phyloP scores from a whole-genome alignment of 768 basidiomycete species.

The Pulveroboletus sp. region DNA sequence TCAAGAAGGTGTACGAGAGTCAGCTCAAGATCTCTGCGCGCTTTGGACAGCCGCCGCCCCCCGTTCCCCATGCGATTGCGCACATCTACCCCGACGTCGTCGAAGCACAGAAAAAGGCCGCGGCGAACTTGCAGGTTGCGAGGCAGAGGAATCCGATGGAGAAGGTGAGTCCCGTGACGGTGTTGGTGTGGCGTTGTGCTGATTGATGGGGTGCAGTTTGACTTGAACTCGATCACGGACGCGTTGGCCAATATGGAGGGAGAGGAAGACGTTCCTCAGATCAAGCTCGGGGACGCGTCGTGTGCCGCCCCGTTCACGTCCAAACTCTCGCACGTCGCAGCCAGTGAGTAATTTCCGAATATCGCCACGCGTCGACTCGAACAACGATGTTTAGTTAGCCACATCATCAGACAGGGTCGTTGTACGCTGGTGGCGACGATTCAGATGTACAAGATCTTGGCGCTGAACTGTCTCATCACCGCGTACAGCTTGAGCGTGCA shows the following conservation, averaged over 20 bases:
- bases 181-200: not conserved
- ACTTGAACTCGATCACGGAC: constrained; percentile 73
- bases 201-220: constrained; percentile 51
- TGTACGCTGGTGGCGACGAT: constrained; percentile 98
- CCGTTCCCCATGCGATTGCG: constrained; percentile 84
- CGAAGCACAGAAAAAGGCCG: constrained; percentile 80
- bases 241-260: constrained; percentile 91
- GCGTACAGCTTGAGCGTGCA: constrained; percentile 98
- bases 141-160: constrained; percentile 86
- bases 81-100: constrained; percentile 89
- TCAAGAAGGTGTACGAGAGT: constrained; percentile 97
- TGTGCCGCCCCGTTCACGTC: constrained; percentile 99
- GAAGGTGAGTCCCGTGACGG: constrained; percentile 51
- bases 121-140: constrained; percentile 57
- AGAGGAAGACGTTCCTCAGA: constrained; percentile 93
- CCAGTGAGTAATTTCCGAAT: constrained; percentile 56
- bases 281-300: constrained; percentile 98
- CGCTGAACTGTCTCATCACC: constrained; percentile 95
- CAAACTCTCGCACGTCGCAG: constrained; percentile 94
- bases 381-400: constrained; percentile 60
- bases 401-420: constrained; percentile 97
- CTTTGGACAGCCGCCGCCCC: constrained; percentile 92
- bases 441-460: constrained; percentile 99
- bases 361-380: not conserved
- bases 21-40: constrained; percentile 86